These are phyloP conservation scores for Thermochaetoides dissita DNA, from an alignment of 2,329 filamentous ascomycete genomes.

Conservation along the genomic window DNA sequence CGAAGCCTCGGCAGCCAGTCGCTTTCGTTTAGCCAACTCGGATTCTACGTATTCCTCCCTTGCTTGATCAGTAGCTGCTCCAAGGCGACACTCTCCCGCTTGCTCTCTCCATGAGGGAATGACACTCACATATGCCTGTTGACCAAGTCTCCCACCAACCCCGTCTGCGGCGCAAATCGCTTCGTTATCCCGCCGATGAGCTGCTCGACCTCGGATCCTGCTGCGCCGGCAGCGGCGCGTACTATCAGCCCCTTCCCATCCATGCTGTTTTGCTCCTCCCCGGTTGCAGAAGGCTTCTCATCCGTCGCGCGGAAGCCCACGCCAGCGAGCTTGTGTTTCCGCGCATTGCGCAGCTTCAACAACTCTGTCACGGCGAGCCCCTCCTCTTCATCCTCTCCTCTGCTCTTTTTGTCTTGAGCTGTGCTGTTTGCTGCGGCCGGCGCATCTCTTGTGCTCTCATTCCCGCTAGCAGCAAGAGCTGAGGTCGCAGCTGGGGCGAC, in stretches of 20 bases:
- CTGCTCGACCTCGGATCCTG: too few relatives aligned
- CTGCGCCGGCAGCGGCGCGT: too few relatives aligned
- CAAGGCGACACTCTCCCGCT: too few relatives aligned
- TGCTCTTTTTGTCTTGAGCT: background rate
- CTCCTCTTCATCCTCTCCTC: slow-evolving; percentile 18
- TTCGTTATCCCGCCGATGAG: slow-evolving; percentile 23
- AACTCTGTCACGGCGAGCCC: slow-evolving; percentile 35
- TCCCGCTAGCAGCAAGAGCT: slow-evolving; percentile 3
- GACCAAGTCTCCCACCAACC: slow-evolving; percentile 47
- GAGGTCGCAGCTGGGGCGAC: background rate
- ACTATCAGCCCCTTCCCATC: too few relatives aligned
- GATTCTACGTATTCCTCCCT: slow-evolving; percentile 80
- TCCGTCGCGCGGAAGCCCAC: slow-evolving; percentile 36
- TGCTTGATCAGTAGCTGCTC: slow-evolving; percentile 48
- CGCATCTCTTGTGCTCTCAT: slow-evolving; percentile 6
- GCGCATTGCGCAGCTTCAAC: slow-evolving; percentile 37
- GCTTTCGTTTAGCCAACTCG: slow-evolving; percentile 48
- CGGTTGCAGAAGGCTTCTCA: too few relatives aligned
- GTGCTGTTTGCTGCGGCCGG: slow-evolving; percentile 6
- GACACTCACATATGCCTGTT: slow-evolving; percentile 67
- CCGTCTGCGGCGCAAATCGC: slow-evolving; percentile 61
- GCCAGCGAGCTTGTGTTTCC: slow-evolving; percentile 36
- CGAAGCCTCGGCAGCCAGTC: slow-evolving; percentile 25
- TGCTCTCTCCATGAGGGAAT: background rate
- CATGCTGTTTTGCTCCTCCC: too few relatives aligned